Conservation (phyloP, 495 filamentous ascomycete genomes). For the Hyaloscypha bicolor region DNA sequence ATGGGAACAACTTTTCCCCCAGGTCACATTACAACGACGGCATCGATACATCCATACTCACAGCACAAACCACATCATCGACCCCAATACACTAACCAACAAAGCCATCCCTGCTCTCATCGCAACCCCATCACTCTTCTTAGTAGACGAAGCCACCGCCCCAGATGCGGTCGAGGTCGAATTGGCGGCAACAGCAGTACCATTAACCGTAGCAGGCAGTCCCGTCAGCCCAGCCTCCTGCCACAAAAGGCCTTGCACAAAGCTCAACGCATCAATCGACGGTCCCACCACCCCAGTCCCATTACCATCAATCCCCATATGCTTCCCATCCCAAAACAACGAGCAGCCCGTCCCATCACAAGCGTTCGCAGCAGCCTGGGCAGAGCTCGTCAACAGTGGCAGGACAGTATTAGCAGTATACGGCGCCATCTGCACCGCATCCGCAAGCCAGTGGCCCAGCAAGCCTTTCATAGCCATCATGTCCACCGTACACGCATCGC, state of each 20-base stretch:
- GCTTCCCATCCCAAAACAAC: slow-evolving; percentile 57
- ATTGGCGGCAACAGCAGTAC: neutral
- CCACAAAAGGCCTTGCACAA: slow-evolving; percentile 62
- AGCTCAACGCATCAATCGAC: slow-evolving; percentile 71
- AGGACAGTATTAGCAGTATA: slow-evolving; percentile 57
- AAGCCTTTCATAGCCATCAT: slow-evolving; percentile 78
- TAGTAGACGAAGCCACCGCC: neutral
- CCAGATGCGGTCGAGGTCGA: neutral
- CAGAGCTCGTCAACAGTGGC: slow-evolving; percentile 57
- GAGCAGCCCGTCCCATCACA: slow-evolving; percentile 57
- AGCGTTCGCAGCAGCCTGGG: slow-evolving; percentile 59
- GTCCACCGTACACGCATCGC: slow-evolving; percentile 67
- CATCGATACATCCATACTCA: neutral
- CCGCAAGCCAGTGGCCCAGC: slow-evolving; percentile 69
- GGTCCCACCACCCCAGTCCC: slow-evolving; percentile 59
- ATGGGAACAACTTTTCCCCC: too few relatives aligned
- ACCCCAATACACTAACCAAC: neutral
- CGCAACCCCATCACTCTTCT: slow-evolving; percentile 4
- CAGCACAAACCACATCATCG: neutral
- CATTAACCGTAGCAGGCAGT: slow-evolving; percentile 19
- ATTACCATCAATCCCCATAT: slow-evolving; percentile 39
- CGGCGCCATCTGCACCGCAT: slow-evolving; percentile 66
- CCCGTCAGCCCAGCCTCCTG: slow-evolving; percentile 45
- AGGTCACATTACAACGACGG: too few relatives aligned
- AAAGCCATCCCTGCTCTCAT: neutral